Conservation (phyloP, 2,329 filamentous ascomycete species). For the Cladophialophora yegresii region DNA sequence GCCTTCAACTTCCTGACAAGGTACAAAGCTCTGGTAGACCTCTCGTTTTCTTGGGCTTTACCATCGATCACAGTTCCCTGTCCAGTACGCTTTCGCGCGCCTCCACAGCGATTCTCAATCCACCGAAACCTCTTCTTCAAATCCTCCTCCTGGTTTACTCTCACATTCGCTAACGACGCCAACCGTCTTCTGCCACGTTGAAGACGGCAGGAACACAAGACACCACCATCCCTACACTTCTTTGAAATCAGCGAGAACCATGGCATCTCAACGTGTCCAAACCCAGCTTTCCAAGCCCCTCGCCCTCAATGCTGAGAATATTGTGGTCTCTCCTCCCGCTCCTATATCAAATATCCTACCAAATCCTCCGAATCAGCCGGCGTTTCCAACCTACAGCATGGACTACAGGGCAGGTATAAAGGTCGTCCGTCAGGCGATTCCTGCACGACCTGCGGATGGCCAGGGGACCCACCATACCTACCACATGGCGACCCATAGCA, state of each 20-base stretch:
- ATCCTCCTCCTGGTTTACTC: neutral
- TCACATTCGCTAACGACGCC: neutral
- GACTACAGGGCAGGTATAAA: conserved; percentile 16
- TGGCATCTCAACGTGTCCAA: neutral
- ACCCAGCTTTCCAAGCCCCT: neutral
- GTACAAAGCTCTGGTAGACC: neutral
- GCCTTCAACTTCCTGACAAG: neutral
- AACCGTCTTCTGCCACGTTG: neutral
- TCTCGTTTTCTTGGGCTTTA: neutral
- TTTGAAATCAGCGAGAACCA: neutral
- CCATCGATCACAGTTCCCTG: neutral
- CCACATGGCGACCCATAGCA: conserved; percentile 14
- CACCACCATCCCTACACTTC: neutral
- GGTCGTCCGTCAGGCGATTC: conserved; percentile 6
- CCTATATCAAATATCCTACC: neutral
- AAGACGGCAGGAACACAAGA: neutral
- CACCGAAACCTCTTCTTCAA: neutral
- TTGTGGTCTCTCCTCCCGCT: neutral
- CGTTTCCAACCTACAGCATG: conserved; percentile 22
- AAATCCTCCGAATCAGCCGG: conserved; percentile 15
- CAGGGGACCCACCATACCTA: conserved; percentile 22
- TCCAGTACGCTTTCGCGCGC: neutral
- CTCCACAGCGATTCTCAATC: neutral
- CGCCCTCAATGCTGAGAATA: neutral
- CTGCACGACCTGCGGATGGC: conserved; percentile 12